phyloP scores from a whole-genome alignment of 2,329 filamentous ascomycete genomes.

The Aspergillus neoniger region DNA sequence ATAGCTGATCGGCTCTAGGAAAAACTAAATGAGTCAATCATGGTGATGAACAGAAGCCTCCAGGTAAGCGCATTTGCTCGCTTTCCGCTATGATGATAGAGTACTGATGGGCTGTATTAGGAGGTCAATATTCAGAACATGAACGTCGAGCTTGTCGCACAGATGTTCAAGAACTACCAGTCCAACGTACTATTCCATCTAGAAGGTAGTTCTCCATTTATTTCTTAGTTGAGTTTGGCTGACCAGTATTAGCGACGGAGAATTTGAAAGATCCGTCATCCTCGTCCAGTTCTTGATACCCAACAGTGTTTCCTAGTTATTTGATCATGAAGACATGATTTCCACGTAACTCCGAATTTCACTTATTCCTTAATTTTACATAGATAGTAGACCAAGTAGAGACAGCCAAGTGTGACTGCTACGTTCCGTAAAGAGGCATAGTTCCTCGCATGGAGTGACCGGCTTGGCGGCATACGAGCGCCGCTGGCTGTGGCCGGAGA shows the following conservation, averaged over 20 bases:
- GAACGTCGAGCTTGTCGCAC: conserved; percentile 95
- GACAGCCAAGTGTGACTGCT: neutral
- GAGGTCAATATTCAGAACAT: conserved; percentile 99
- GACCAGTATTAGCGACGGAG: conserved; percentile 66
- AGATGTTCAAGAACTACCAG: conserved; percentile 99
- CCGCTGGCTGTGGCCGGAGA: conserved; percentile 18
- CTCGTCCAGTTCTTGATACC: conserved; percentile 40
- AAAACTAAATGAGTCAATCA: conserved; percentile 92
- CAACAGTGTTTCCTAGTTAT: neutral
- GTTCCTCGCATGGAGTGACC: neutral
- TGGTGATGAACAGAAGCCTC: conserved; percentile 88
- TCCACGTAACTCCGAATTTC: neutral
- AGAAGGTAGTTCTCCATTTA: conserved; percentile 66
- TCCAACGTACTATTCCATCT: conserved; percentile 96
- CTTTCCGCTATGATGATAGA: neutral
- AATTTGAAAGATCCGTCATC: conserved; percentile 76
- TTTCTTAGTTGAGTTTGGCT: neutral
- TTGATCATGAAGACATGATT: neutral
- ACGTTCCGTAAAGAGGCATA: conserved; percentile 2
- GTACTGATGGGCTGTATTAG: conserved; percentile 47
- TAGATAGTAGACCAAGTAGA: neutral
- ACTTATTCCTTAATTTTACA: neutral
- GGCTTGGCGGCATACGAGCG: conserved; percentile 25
- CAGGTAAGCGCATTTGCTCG: conserved; percentile 59
- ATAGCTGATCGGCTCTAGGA: conserved; percentile 60